Evolutionary conservation across 495 filamentous ascomycete genomes (phyloP).

Genomic region (Penicillium lividum): DNA sequence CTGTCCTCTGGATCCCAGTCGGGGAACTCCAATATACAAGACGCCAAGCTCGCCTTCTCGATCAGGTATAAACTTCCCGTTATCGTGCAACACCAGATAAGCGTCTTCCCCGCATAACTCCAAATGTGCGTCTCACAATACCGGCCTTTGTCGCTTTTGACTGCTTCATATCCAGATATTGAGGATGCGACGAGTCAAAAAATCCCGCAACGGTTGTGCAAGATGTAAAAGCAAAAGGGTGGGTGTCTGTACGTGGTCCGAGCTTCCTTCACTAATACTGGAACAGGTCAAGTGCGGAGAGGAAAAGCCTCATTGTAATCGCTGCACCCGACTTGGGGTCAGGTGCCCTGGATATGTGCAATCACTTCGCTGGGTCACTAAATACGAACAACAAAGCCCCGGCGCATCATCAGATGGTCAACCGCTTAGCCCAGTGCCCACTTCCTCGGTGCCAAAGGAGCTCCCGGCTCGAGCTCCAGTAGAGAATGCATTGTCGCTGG

Average conservation of each 20-base stretch:
- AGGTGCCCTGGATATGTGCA: slow-evolving; percentile 56
- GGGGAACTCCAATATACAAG: too few species aligned
- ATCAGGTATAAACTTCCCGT: slow-evolving; percentile 20
- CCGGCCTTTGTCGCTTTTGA: slow-evolving; percentile 7
- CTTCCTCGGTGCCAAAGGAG: slow-evolving; percentile 9
- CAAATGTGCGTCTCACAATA: slow-evolving; percentile 9
- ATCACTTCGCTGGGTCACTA: slow-evolving; percentile 56
- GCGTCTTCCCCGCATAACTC: slow-evolving; percentile 20
- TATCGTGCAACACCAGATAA: slow-evolving; percentile 8
- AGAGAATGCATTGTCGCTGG: slow-evolving; percentile 8
- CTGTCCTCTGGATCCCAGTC: too few species aligned
- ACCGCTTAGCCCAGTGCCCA: slow-evolving; percentile 13
- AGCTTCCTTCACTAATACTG: slow-evolving; percentile 5
- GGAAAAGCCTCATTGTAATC: slow-evolving; percentile 50
- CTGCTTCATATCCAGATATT: slow-evolving; percentile 5
- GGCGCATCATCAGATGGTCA: slow-evolving; percentile 19
- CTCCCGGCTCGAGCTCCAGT: not conserved
- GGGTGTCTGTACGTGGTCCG: slow-evolving; percentile 8
- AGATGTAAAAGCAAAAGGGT: slow-evolving; percentile 56
- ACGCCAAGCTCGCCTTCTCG: too few species aligned
- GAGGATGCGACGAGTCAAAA: slow-evolving; percentile 49
- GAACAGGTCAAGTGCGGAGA: slow-evolving; percentile 60
- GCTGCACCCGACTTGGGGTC: slow-evolving; percentile 51
- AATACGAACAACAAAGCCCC: slow-evolving; percentile 38
- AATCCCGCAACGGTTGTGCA: slow-evolving; percentile 48